Evolutionary conservation across 139 green algal genomes (phyloP), one percentile per base, ranked within the genome.

Genomic region (Pseudopediastrum boryanum): DNA sequence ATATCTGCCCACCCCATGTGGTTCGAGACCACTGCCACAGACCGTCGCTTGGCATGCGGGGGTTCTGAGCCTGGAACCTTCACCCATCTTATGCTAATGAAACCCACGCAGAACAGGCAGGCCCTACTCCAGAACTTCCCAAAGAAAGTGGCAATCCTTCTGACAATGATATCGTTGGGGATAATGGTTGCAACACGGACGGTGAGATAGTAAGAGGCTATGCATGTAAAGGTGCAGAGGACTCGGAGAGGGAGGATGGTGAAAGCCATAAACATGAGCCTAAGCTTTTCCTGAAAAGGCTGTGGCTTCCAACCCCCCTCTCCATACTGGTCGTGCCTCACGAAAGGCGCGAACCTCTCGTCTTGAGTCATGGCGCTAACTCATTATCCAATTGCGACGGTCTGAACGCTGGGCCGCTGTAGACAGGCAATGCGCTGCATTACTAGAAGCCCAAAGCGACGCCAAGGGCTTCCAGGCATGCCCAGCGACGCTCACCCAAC

Each of bases 1-100:
- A 98, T 98, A 81, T 98, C 94, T 4, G 86, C 59, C 88, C 89
- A 98, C 68, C 86, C 85, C 46, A 87, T 71, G 81, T 96, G 94
- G 79, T 98, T 98, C 51, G 84, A 92, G 4, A 98, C 88, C 27
- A 97, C 89, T 23, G 67, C 87, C 29, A 79, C 72, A 48, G 9
- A 41, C 10, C 54, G 13, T 2, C 27, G 51, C 9, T 67, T 74
- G 29, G 27, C 59, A 4, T 82, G 58, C 33, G 56, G 36, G 46
- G 42, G 77, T 35, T 72, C 61, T 7, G 36, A n/a, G 27, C 44
- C 80, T 23, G n/a, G n/a, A n/a, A 92, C 61, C 4, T 63, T 44
- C 43, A 87, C 56, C 83, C 90, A 94, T 8, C 78, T 71, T 10
- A 95, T 84, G 13, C 43, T 75, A 46, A 88, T 75, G 71, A 97